phyloP scores from a whole-genome alignment of 2,329 filamentous ascomycete genomes.

The Fusarium armeniacum region DNA sequence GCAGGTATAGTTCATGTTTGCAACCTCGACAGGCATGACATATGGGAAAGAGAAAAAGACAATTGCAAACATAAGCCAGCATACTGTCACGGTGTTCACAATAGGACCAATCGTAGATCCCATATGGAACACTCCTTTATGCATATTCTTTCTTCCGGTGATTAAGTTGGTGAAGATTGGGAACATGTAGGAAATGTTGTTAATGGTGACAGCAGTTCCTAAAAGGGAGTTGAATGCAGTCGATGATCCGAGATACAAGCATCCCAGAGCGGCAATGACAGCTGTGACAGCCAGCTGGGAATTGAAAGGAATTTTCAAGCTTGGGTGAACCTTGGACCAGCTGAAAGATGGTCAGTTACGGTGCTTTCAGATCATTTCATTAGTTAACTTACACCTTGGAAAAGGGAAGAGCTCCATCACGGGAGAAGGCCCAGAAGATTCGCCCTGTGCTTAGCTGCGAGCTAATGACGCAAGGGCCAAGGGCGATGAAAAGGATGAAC shows the following conservation, averaged over 20 bases:
- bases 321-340: conserved; percentile 17
- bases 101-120: not conserved
- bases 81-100: conserved; percentile 1
- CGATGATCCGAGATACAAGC: conserved; percentile 11
- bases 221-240: conserved; percentile 23
- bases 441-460: conserved; percentile 18
- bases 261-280: conserved; percentile 3
- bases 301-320: conserved; percentile 7
- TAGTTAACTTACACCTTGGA: not conserved
- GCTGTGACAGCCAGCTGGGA: not conserved
- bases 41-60: conserved; percentile 21
- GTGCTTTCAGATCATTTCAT: too few species aligned
- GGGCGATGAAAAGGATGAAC: not conserved
- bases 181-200: conserved; percentile 19
- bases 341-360: too few species aligned
- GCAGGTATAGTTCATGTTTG: conserved; percentile 24
- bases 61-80: conserved; percentile 11
- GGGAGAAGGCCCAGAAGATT: conserved; percentile 21
- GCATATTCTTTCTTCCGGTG: conserved; percentile 13
- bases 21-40: conserved; percentile 12
- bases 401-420: not conserved
- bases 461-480: conserved; percentile 9
- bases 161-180: conserved; percentile 8
- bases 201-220: conserved; percentile 6
- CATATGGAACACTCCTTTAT: conserved; percentile 16